These are phyloP conservation scores for Oryza nivara DNA, from an alignment of 176 grass and related monocot species.

Conservation along the genomic window DNA sequence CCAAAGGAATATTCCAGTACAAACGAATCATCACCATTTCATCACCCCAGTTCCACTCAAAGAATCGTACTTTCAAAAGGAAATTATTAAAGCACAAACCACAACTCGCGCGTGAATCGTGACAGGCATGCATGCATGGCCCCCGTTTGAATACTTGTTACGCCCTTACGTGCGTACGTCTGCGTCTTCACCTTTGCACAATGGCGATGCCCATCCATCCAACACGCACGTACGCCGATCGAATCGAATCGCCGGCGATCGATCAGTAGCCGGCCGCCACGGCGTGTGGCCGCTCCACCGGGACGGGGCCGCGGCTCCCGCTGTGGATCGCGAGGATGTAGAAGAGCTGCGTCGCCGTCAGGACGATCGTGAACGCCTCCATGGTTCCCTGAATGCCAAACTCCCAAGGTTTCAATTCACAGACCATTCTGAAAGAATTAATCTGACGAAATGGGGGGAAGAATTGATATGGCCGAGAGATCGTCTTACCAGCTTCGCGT, in stretches of 20 bases:
- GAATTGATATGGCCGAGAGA: too few species aligned
- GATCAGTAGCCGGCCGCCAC: background rate
- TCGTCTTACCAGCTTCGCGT: slow-evolving; percentile 64
- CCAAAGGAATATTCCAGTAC: background rate
- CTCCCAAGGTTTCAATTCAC: background rate
- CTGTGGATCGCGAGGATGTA: slow-evolving; percentile 69
- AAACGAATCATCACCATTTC: background rate
- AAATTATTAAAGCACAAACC: background rate
- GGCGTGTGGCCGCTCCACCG: slow-evolving; percentile 7
- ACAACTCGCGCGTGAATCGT: background rate
- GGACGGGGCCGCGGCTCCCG: slow-evolving; percentile 33
- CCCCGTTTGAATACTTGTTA: background rate
- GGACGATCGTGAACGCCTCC: slow-evolving; percentile 84
- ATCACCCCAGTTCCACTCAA: background rate
- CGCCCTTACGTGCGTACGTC: background rate
- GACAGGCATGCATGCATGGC: background rate
- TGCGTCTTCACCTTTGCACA: too few species aligned
- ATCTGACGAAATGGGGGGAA: background rate
- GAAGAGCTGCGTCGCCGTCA: slow-evolving; percentile 75
- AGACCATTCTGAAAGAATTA: background rate
- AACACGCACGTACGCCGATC: background rate
- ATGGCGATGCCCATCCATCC: too few species aligned
- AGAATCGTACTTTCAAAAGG: background rate
- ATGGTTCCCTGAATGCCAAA: slow-evolving; percentile 63
- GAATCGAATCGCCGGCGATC: background rate